Conservation (phyloP, 257 asterid genomes). For the Linaria vulgaris region DNA sequence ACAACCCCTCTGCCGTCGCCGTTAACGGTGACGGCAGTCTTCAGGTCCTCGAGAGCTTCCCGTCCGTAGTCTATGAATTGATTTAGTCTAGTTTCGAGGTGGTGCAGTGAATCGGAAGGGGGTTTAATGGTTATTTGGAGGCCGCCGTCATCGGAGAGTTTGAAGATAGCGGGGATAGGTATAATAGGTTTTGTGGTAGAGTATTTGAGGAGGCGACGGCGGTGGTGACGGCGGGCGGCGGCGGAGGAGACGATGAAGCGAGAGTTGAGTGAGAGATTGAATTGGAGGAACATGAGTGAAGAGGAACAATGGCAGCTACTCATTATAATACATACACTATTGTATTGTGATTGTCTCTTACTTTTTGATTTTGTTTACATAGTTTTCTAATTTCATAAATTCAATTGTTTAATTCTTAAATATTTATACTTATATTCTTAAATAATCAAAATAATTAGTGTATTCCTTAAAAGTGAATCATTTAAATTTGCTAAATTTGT, state of each 20-base stretch:
- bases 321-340: too few relatives aligned
- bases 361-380: too few relatives aligned
- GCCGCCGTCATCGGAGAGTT: constrained; percentile 52
- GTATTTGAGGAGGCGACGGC: constrained; percentile 66
- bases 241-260: constrained; percentile 29
- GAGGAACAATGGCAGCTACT: constrained; percentile 26
- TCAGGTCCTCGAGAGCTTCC: constrained; percentile 65
- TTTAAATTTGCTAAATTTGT: too few relatives aligned
- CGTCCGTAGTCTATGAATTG: constrained; percentile 45
- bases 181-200: neutral
- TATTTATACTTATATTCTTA: too few relatives aligned
- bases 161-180: constrained; percentile 41
- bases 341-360: too few relatives aligned
- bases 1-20: constrained; percentile 38
- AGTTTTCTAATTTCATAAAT: too few relatives aligned
- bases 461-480: too few relatives aligned
- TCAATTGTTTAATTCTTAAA: too few relatives aligned
- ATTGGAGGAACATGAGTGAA: constrained; percentile 43
- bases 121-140: constrained; percentile 60
- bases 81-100: constrained; percentile 42
- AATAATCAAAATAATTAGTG: too few relatives aligned
- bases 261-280: constrained; percentile 33
- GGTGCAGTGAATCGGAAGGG: constrained; percentile 43
- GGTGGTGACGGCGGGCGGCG: constrained; percentile 63
- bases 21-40: constrained; percentile 50